phyloP scores from a whole-genome alignment of 805 yeast species.

The Metschnikowia chrysomelidarum region DNA sequence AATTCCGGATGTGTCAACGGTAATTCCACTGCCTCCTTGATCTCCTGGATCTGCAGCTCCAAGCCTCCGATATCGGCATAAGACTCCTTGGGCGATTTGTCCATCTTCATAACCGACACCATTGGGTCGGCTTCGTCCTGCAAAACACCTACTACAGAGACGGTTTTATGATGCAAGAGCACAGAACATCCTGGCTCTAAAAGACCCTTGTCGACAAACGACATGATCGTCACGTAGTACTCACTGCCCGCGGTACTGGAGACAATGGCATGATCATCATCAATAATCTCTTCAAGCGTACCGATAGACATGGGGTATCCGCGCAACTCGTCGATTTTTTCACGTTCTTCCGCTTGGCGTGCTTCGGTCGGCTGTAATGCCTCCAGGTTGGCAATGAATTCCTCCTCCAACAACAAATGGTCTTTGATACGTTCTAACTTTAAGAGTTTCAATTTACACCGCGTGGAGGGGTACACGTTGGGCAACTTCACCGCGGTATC shows the following conservation, averaged over 20 bases:
- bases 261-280: conserved; percentile 98
- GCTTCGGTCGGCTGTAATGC: conserved; percentile 94
- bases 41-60: conserved; percentile 94
- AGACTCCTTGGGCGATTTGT: conserved; percentile 94
- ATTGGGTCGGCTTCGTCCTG: conserved; percentile 98
- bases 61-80: conserved; percentile 97
- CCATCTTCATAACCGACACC: conserved; percentile 96
- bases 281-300: conserved; percentile 93
- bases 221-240: conserved; percentile 91
- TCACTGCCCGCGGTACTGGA: conserved; percentile 96
- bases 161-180: conserved; percentile 90
- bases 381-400: conserved; percentile 92
- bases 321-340: conserved; percentile 90
- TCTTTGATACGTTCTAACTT: conserved; percentile 96
- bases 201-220: conserved; percentile 94
- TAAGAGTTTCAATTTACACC: conserved; percentile 87
- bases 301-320: conserved; percentile 97
- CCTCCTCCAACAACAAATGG: conserved; percentile 91
- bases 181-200: conserved; percentile 98
- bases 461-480: conserved; percentile 82
- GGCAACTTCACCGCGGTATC: conserved; percentile 85
- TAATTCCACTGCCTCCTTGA: conserved; percentile 93
- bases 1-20: conserved; percentile 96
- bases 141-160: conserved; percentile 94
- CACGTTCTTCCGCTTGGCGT: conserved; percentile 93